A percentile compares a stretch with the other conserved stretches of the same genome.
Evolutionary conservation across 2,329 filamentous ascomycete genomes (phyloP).

Genomic region (Fusarium sp.): DNA sequence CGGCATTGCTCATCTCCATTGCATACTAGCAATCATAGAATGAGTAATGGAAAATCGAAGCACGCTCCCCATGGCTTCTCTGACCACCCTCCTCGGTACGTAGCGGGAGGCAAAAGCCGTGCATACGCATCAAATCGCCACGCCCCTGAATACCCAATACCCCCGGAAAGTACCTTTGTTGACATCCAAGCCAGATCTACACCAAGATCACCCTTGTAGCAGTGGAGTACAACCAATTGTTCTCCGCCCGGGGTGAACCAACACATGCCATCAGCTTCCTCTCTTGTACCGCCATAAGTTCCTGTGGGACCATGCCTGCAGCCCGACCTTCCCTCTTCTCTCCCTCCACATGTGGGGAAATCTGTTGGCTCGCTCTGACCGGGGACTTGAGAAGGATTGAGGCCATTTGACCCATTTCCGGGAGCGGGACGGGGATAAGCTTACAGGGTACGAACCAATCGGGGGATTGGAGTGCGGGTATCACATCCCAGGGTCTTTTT

Average conservation of each 20-base stretch:
- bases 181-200: not conserved
- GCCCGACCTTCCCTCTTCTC: not conserved
- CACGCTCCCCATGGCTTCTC: not conserved
- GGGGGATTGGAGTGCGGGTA: not conserved
- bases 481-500: not conserved
- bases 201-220: not conserved
- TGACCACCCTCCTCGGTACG: not conserved
- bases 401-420: not conserved
- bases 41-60: not conserved
- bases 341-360: not conserved
- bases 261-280: not conserved
- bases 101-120: not conserved
- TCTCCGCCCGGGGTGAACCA: not conserved
- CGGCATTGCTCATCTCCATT: not conserved
- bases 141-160: not conserved
- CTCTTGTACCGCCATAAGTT: not conserved
- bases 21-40: not conserved
- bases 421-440: constrained; percentile 1
- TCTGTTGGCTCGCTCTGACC: not conserved
- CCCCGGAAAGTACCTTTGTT: not conserved
- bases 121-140: not conserved
- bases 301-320: not conserved
- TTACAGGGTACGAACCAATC: not conserved
- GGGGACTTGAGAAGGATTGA: not conserved
- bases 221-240: not conserved